Evolutionary conservation across 2,329 filamentous ascomycete species (phyloP), one percentile per base, ranked within the genome.

Genomic region (Geoglossum cookeanum): DNA sequence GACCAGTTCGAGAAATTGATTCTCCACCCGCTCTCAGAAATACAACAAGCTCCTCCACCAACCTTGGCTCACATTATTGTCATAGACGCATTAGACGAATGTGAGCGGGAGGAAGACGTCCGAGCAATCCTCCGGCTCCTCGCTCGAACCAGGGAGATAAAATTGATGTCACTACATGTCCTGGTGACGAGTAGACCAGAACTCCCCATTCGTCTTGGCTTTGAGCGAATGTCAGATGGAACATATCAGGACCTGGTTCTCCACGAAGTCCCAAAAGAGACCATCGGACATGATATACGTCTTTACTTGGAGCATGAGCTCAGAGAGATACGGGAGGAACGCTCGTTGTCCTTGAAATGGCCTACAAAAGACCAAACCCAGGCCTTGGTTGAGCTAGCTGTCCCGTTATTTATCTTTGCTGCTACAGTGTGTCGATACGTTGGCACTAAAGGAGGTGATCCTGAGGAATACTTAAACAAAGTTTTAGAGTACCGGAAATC

Each of bases 1-100:
- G 63, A 71, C 17, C 71, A 75, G 58, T 74, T 72, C 58, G 63
- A 71, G 1, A 67, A 67, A 55, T 68, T 75, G 0, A 63, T 74
- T 45, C 48, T 69, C 0, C 35, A 68, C 6, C 72, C 71, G 0
- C 58, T 74, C 0, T 55, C 55, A 54, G 58, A 58, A 48, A 29
- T 61, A 35, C 17, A n/a, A 55, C 13, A 42, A 13, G 39, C 39
- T 42, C n/a, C n/a, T n/a, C n/a, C n/a, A n/a, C n/a, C n/a, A n/a
- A n/a, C n/a, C n/a, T 49, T 49, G 29, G 45, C n/a, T 4, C 39
- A 27, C 39, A 56, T 65, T 35, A 35, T 68, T 13, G 61, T 67
- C 6, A 60, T 68, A 52, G 64, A 68, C 59, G 64, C 65, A n/a
- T n/a, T n/a, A n/a, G n/a, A n/a, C n/a, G n/a, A n/a, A n/a, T n/a